A percentile compares a stretch with the other conserved stretches of the same genome.
phyloP scores from a whole-genome alignment of 2,329 filamentous ascomycete species.

The Talaromyces amestolkiae region DNA sequence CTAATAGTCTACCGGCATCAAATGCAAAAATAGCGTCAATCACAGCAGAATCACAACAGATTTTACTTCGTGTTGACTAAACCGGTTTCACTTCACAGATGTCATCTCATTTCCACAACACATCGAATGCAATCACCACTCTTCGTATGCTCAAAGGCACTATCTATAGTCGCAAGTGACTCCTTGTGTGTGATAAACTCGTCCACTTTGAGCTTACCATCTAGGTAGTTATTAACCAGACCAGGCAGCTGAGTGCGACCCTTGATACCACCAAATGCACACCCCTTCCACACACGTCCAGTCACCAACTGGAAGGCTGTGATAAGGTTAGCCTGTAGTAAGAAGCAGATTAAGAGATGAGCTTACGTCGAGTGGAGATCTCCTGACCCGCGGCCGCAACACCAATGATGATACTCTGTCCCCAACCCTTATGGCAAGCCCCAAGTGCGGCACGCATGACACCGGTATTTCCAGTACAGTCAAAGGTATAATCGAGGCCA shows the following conservation, averaged over 20 bases:
- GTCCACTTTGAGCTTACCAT: constrained; percentile 90
- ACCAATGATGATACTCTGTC: constrained; percentile 95
- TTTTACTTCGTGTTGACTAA: no score
- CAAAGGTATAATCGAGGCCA: constrained; percentile 97
- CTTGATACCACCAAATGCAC: constrained; percentile 97
- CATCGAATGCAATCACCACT: constrained; percentile 94
- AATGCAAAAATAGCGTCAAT: no score
- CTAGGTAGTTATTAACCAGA: constrained; percentile 85
- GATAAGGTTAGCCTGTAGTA: no score
- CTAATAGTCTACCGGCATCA: no score
- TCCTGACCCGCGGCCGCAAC: constrained; percentile 95
- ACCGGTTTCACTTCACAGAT: no score
- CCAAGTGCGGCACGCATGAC: constrained; percentile 96
- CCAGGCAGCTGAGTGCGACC: constrained; percentile 86
- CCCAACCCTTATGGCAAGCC: constrained; percentile 99
- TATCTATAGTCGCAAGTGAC: constrained; percentile 77
- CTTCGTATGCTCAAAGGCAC: constrained; percentile 91
- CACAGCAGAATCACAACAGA: no score
- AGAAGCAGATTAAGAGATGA: constrained; percentile 27
- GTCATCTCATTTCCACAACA: no score
- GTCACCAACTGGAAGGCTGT: constrained; percentile 97
- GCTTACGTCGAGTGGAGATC: constrained; percentile 88
- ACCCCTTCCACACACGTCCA: constrained; percentile 95
- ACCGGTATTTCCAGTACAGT: constrained; percentile 94
- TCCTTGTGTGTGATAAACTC: constrained; percentile 99